These are phyloP conservation scores for Xylariaceae sp. DNA, from an alignment of 2,329 filamentous ascomycete genomes.

Conservation along the genomic window DNA sequence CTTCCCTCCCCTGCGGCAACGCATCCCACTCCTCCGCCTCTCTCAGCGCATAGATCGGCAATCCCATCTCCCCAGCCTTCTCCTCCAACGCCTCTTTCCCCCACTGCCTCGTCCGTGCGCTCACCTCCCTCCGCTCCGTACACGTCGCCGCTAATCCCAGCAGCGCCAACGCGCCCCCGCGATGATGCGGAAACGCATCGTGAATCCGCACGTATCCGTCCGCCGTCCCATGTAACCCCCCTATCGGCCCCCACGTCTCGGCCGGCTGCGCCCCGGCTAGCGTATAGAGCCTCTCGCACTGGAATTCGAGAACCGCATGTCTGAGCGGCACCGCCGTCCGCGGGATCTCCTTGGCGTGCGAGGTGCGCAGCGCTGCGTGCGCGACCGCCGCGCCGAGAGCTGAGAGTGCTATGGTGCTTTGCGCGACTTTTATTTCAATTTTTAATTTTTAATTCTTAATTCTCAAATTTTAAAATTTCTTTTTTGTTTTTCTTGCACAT, in stretches of 20 bases:
- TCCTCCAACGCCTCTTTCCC: slow-evolving; percentile 44
- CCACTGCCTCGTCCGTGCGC: slow-evolving; percentile 36
- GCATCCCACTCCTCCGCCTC: slow-evolving; percentile 47
- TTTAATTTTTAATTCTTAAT: not conserved
- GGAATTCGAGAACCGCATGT: slow-evolving; percentile 48
- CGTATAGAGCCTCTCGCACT: slow-evolving; percentile 45
- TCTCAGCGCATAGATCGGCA: slow-evolving; percentile 45
- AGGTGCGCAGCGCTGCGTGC: slow-evolving; percentile 28
- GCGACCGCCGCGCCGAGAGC: slow-evolving; percentile 45
- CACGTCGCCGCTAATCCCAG: slow-evolving; percentile 33
- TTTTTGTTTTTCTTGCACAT: too few relatives aligned
- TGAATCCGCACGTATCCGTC: slow-evolving; percentile 52
- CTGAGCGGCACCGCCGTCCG: slow-evolving; percentile 38
- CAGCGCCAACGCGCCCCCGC: slow-evolving; percentile 37
- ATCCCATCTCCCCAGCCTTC: slow-evolving; percentile 35
- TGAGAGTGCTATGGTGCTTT: slow-evolving; percentile 46
- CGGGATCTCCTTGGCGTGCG: slow-evolving; percentile 25
- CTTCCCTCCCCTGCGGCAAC: slow-evolving; percentile 40
- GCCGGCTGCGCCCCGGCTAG: slow-evolving; percentile 35
- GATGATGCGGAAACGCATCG: slow-evolving; percentile 48
- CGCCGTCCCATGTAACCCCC: slow-evolving; percentile 45
- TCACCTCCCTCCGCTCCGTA: slow-evolving; percentile 37
- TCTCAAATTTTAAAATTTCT: too few relatives aligned
- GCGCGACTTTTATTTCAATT: slow-evolving; percentile 35
- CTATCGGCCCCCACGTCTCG: slow-evolving; percentile 39